Conservation (phyloP, 108 stramenopile species). For the Schizochytrium sp. region DNA sequence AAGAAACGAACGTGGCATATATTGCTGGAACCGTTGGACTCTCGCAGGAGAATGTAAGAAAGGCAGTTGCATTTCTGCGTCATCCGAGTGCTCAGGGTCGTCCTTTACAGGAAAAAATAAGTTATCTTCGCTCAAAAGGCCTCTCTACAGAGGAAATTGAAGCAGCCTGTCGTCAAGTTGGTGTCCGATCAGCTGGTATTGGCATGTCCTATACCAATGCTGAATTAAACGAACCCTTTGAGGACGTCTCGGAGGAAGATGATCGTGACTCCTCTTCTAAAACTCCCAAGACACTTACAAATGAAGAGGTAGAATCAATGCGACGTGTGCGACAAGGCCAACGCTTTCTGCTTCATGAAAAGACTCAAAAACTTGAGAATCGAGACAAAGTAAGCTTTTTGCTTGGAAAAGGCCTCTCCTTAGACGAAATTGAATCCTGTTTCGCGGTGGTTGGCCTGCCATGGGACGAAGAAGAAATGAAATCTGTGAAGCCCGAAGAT, state of each 20-base stretch:
- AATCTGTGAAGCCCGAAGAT: neutral
- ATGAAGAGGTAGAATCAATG: neutral
- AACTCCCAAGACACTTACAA: neutral
- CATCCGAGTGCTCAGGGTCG: constrained; percentile 46
- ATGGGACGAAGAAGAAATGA: neutral
- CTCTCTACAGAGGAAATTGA: neutral
- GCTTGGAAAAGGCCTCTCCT: neutral
- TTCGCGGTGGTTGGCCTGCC: neutral
- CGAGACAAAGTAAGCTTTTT: neutral
- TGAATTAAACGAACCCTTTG: neutral
- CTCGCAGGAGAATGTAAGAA: neutral
- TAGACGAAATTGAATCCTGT: constrained; percentile 11
- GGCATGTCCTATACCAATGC: neutral
- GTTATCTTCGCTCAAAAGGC: constrained; percentile 13
- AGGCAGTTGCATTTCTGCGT: constrained; percentile 25
- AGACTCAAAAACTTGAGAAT: constrained; percentile 22
- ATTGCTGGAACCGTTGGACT: neutral
- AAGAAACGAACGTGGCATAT: neutral
- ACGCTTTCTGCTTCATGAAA: constrained; percentile 23
- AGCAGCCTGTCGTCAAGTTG: constrained; percentile 16
- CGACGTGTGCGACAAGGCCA: neutral
- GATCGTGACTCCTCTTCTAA: neutral
- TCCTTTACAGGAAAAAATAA: neutral
- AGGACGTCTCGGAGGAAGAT: neutral
- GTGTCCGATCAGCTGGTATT: neutral